Evolutionary conservation across 208 protist species (phyloP).

Genomic region (Trypanosoma vivax): DNA sequence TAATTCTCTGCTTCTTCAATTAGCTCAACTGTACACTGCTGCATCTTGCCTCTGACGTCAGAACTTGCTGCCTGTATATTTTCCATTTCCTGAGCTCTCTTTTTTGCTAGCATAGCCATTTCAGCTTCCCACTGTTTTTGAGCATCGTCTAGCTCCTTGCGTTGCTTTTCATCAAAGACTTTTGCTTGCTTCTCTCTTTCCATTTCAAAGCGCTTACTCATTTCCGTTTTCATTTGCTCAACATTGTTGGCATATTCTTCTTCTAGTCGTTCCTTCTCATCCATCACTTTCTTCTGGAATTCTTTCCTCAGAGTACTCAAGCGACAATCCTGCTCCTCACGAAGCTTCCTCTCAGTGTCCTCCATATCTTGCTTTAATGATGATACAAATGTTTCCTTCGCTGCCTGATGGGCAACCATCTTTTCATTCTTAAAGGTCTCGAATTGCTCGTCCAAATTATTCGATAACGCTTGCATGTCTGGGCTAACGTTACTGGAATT

Average conservation of each 20-base stretch:
- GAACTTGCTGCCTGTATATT: not conserved
- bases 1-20: constrained; percentile 1
- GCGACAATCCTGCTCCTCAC: constrained; percentile 20
- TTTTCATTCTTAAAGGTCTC: constrained; percentile 10
- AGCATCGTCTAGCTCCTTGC: constrained; percentile 8
- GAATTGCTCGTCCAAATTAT: constrained; percentile 1
- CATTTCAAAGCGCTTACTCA: constrained; percentile 13
- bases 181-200: constrained; percentile 13
- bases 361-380: constrained; percentile 6
- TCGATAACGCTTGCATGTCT: not conserved
- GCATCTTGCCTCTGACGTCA: constrained; percentile 1
- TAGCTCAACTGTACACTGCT: not conserved
- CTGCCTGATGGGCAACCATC: constrained; percentile 7
- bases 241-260: constrained; percentile 6
- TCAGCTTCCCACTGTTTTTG: constrained; percentile 1
- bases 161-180: constrained; percentile 9
- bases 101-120: constrained; percentile 7
- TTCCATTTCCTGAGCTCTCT: constrained; percentile 11
- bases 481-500: not conserved
- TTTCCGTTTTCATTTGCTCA: constrained; percentile 12
- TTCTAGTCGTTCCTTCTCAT: constrained; percentile 15
- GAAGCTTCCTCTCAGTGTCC: not conserved
- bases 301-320: constrained; percentile 18
- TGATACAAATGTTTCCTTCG: constrained; percentile 16
- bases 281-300: constrained; percentile 19